Percentiles rank a stretch among this genome's conserved stretches.
Evolutionary conservation across 106 monocot species (phyloP).

Genomic region (Apostasia ramifera): DNA sequence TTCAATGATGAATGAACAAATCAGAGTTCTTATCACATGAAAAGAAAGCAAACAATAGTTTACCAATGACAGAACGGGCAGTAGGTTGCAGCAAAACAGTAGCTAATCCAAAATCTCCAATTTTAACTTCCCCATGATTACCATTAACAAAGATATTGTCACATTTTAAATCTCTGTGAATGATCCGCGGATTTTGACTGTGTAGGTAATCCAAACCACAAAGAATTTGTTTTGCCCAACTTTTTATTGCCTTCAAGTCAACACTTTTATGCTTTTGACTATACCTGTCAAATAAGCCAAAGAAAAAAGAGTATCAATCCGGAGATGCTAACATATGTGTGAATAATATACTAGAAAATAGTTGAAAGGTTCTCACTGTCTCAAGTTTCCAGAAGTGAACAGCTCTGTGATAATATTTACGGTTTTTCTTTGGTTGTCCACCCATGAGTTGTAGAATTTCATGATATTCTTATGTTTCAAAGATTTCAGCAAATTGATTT

Average conservation of each 20-base stretch:
- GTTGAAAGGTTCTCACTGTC: slow-evolving; percentile 37
- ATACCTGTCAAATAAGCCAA: slow-evolving; percentile 34
- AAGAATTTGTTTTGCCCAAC: slow-evolving; percentile 86
- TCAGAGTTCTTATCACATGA: neutral
- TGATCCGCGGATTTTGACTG: slow-evolving; percentile 61
- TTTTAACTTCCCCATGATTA: slow-evolving; percentile 84
- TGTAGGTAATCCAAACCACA: slow-evolving; percentile 72
- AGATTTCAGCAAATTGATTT: slow-evolving; percentile 60
- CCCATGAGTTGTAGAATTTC: slow-evolving; percentile 60
- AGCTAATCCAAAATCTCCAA: slow-evolving; percentile 89
- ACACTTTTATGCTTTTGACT: slow-evolving; percentile 67
- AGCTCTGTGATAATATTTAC: slow-evolving; percentile 77
- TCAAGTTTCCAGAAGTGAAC: slow-evolving; percentile 66
- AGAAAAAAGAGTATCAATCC: too few relatives aligned
- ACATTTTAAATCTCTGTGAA: slow-evolving; percentile 92
- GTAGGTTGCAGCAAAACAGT: slow-evolving; percentile 48
- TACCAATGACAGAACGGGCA: slow-evolving; percentile 78
- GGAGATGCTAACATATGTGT: too few relatives aligned
- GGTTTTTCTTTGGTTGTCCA: slow-evolving; percentile 61
- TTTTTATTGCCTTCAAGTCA: slow-evolving; percentile 81
- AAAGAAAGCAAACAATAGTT: neutral
- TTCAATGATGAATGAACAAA: neutral
- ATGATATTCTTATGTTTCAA: slow-evolving; percentile 69
- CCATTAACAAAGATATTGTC: slow-evolving; percentile 96
- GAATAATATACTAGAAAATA: too few relatives aligned